Conservation (phyloP, 2,329 filamentous ascomycete species). For the Fusarium foetens region DNA sequence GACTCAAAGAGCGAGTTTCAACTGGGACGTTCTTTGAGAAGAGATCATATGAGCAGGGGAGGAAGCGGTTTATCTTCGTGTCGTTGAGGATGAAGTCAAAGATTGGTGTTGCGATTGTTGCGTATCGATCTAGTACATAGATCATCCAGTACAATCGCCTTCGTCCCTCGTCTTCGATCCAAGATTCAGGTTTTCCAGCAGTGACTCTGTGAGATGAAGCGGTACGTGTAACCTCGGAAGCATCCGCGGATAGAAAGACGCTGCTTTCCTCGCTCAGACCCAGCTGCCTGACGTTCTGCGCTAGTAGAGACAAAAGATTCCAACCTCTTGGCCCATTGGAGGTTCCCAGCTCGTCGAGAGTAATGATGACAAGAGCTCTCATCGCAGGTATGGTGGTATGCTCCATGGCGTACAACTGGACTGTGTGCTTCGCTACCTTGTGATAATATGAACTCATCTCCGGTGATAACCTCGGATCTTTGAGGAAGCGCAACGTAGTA, state of each 20-base stretch:
- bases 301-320: constrained; percentile 54
- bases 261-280: constrained; percentile 54
- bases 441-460: constrained; percentile 54
- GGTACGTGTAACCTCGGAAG: constrained; percentile 47
- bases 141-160: constrained; percentile 58
- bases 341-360: constrained; percentile 54
- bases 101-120: constrained; percentile 54
- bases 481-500: constrained; percentile 55
- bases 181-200: constrained; percentile 52
- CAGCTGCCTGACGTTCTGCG: constrained; percentile 53
- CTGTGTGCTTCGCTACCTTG: constrained; percentile 51
- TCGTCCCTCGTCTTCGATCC: constrained; percentile 58
- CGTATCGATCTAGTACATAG: constrained; percentile 57
- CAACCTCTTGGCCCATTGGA: constrained; percentile 56
- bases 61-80: constrained; percentile 51
- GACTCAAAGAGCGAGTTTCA: constrained; percentile 50
- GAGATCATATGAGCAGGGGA: constrained; percentile 57
- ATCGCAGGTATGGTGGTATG: constrained; percentile 53
- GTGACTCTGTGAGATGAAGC: constrained; percentile 51
- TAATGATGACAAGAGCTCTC: constrained; percentile 54
- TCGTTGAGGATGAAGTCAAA: constrained; percentile 57
- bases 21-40: constrained; percentile 57
- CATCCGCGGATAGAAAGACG: constrained; percentile 50
- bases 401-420: constrained; percentile 57
- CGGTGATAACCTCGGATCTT: constrained; percentile 51